phyloP scores from a whole-genome alignment of 2,329 filamentous ascomycete species.

The Talaromyces atroroseus region DNA sequence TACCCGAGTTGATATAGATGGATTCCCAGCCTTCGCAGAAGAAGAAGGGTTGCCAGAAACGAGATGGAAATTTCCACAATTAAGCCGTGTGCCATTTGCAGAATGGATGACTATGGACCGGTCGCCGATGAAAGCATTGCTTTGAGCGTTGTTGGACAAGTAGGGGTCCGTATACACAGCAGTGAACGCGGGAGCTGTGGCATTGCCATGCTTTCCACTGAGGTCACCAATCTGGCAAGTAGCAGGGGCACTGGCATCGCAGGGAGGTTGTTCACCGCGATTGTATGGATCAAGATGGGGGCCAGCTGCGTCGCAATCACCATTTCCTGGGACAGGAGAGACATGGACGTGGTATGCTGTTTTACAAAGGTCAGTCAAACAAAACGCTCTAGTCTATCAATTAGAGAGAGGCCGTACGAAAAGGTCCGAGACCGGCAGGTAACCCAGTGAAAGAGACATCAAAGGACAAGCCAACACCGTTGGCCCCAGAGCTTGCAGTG shows the following conservation, averaged over 20 bases:
- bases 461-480: constrained; percentile 53
- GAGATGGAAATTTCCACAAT: constrained; percentile 51
- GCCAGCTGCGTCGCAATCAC: constrained; percentile 65
- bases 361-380: constrained; percentile 14
- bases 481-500: constrained; percentile 41
- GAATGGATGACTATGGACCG: constrained; percentile 51
- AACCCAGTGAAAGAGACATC: constrained; percentile 54
- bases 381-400: neutral
- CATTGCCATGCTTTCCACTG: constrained; percentile 63
- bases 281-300: constrained; percentile 67
- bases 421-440: constrained; percentile 50
- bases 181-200: constrained; percentile 39
- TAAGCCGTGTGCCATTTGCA: constrained; percentile 49
- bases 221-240: constrained; percentile 74
- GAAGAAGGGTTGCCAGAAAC: constrained; percentile 16
- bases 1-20: neutral
- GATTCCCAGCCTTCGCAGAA: neutral
- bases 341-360: constrained; percentile 67
- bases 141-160: constrained; percentile 38
- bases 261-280: constrained; percentile 58
- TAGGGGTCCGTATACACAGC: constrained; percentile 44
- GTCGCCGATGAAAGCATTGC: constrained; percentile 49
- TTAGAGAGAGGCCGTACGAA: constrained; percentile 45
- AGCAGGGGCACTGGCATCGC: constrained; percentile 52
- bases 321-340: constrained; percentile 55